phyloP scores from a whole-genome alignment of 164 flowering plant genomes.

The Buxus sempervirens region DNA sequence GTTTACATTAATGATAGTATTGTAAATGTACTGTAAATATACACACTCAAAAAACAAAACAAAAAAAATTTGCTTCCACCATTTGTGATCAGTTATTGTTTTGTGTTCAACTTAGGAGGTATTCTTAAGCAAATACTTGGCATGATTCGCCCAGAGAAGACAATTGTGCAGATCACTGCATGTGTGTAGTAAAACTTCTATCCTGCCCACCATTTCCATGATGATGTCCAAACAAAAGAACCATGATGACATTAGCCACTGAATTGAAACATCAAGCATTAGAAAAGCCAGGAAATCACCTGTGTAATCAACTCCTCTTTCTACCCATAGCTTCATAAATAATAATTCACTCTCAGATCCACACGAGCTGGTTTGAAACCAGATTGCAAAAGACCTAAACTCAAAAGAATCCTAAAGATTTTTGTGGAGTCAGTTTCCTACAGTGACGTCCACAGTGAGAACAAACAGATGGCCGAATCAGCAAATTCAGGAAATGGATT shows the following conservation, averaged over 20 bases:
- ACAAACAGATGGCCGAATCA: constrained; percentile 18
- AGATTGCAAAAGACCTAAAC: constrained; percentile 14
- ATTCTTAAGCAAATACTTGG: constrained; percentile 22
- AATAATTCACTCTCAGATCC: constrained; percentile 16
- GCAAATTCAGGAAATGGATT: constrained; percentile 14
- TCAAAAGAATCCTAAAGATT: constrained; percentile 19
- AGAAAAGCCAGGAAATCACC: constrained; percentile 15
- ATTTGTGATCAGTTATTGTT: neutral
- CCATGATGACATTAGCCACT: constrained; percentile 11
- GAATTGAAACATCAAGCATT: constrained; percentile 12
- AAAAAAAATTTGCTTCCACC: constrained; percentile 32
- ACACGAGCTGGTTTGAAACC: constrained; percentile 19
- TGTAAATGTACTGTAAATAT: no score
- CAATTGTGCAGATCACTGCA: no score
- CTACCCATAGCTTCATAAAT: constrained; percentile 19
- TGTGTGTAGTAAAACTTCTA: no score
- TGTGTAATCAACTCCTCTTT: neutral
- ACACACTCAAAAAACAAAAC: constrained; percentile 32
- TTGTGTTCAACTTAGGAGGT: constrained; percentile 5
- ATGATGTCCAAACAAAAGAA: constrained; percentile 14
- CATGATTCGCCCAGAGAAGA: no score
- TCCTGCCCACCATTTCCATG: constrained; percentile 9
- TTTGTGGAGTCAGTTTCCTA: constrained; percentile 22
- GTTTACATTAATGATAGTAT: no score
- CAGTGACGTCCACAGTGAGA: constrained; percentile 19